A percentile compares a stretch with the other conserved stretches of the same genome.
These are phyloP conservation scores for Cercospora nicotianae DNA, from an alignment of 2,329 filamentous ascomycete genomes.

Conservation along the genomic window DNA sequence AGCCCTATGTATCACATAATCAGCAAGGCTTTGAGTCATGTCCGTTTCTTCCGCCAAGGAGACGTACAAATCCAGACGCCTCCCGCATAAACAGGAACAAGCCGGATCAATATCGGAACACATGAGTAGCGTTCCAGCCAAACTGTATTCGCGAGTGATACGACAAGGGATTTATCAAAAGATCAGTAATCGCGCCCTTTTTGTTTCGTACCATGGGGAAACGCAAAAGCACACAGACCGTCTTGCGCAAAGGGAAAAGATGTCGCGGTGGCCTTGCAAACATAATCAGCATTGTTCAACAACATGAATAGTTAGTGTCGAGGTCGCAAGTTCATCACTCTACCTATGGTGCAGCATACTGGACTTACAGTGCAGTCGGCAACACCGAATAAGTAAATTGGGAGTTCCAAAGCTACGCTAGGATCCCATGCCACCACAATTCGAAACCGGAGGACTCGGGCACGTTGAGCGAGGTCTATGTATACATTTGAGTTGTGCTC, in stretches of 20 bases:
- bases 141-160: neutral
- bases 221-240: neutral
- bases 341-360: neutral
- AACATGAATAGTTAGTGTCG: too few relatives aligned
- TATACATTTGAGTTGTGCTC: neutral
- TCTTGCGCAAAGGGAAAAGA: neutral
- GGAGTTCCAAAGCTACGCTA: neutral
- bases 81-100: neutral
- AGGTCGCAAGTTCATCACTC: too few relatives aligned
- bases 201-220: neutral
- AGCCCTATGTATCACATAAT: too few relatives aligned
- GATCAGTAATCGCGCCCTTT: neutral
- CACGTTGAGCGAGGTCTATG: neutral
- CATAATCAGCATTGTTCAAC: neutral
- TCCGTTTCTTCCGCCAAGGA: neutral
- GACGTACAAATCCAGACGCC: neutral
- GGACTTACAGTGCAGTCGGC: neutral
- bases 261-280: neutral
- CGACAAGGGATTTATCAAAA: neutral
- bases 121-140: neutral
- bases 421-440: neutral
- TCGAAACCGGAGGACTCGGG: neutral
- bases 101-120: neutral
- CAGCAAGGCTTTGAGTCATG: too few relatives aligned
- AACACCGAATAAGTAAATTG: neutral